These are phyloP conservation scores for Mycena polygramma DNA, from an alignment of 768 basidiomycete species.

Conservation along the genomic window DNA sequence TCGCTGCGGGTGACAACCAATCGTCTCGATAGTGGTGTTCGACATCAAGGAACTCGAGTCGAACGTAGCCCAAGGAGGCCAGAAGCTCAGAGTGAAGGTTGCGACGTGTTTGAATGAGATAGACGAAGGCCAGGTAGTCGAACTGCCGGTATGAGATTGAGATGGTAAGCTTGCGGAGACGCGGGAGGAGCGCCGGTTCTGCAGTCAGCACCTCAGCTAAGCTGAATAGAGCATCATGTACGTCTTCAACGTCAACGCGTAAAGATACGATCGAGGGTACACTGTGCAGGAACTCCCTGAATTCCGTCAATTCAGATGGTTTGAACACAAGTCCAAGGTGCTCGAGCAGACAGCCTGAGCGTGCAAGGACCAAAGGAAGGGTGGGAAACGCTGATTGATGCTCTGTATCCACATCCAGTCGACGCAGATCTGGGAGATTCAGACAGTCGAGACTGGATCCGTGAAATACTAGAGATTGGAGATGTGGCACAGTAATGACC, in stretches of 20 bases:
- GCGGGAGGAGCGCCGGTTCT: constrained; percentile 1
- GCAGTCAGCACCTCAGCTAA: neutral
- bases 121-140: neutral
- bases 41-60: neutral
- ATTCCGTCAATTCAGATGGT: neutral
- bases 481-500: neutral
- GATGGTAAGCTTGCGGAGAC: neutral
- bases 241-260: neutral
- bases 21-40: neutral
- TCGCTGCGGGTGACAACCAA: neutral
- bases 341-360: neutral
- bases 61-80: neutral
- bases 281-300: neutral
- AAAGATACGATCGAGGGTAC: neutral
- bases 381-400: neutral
- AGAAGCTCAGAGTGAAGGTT: too few relatives aligned
- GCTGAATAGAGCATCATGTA: neutral
- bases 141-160: neutral
- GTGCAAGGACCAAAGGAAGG: neutral
- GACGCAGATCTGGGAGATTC: neutral
- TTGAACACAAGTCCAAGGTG: neutral
- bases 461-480: neutral
- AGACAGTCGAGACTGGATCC: neutral
- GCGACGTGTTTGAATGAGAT: neutral
- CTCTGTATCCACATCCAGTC: neutral